Percentiles rank a stretch among this genome's conserved stretches.
These are phyloP conservation scores for Whalleya microplaca DNA, from an alignment of 2,329 filamentous ascomycete genomes.

Conservation along the genomic window DNA sequence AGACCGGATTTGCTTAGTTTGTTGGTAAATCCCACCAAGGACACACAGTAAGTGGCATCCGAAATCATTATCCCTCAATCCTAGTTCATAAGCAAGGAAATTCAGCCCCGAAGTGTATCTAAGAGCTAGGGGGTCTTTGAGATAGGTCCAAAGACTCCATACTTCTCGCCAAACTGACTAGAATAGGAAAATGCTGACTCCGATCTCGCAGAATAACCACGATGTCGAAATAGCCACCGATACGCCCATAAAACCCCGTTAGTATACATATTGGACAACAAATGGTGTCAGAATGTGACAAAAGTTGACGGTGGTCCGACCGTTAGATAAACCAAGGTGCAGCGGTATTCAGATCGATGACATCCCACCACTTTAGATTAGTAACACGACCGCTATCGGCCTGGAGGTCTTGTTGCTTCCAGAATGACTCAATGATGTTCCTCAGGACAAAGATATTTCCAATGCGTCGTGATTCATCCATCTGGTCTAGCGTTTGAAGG, in stretches of 20 bases:
- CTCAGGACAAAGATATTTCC: slow-evolving; percentile 50
- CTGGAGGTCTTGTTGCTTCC: slow-evolving; percentile 50
- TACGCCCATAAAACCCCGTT: background rate
- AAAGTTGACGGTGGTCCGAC: background rate
- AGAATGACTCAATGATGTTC: slow-evolving; percentile 47
- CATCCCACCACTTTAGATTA: slow-evolving; percentile 44
- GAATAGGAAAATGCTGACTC: background rate
- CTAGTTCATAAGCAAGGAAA: background rate
- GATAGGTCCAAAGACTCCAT: background rate
- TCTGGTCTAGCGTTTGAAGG: slow-evolving; percentile 45
- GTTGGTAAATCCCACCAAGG: slow-evolving; percentile 41
- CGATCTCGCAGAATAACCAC: slow-evolving; percentile 23
- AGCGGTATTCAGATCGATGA: slow-evolving; percentile 39
- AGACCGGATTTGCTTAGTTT: slow-evolving; percentile 47
- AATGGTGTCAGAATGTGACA: background rate
- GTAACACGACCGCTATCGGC: slow-evolving; percentile 35
- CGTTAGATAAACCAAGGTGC: slow-evolving; percentile 42
- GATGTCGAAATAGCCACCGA: slow-evolving; percentile 31
- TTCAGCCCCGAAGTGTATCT: background rate
- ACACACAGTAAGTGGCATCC: slow-evolving; percentile 22
- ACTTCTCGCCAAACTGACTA: background rate
- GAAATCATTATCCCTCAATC: background rate
- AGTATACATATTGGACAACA: background rate
- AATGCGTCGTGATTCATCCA: slow-evolving; percentile 47
- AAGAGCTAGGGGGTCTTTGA: background rate